Conservation (phyloP, 2,329 filamentous ascomycete species). For the Byssochlamys sp. region DNA sequence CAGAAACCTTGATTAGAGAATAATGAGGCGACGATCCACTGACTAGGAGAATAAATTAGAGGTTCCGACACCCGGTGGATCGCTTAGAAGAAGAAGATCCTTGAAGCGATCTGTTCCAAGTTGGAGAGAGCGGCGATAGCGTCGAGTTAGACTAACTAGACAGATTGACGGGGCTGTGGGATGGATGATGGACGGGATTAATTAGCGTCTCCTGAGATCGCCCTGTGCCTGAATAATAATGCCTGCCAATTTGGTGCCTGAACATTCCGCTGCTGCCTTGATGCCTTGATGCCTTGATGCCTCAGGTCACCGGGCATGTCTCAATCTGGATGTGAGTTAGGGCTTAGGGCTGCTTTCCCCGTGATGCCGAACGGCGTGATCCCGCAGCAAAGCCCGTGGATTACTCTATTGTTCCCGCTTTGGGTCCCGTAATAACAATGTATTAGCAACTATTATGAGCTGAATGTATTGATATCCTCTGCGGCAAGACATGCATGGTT, state of each 20-base stretch:
- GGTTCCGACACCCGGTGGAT: neutral
- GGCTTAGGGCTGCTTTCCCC: neutral
- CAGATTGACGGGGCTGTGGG: neutral
- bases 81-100: neutral
- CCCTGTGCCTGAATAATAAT: too few relatives aligned
- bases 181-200: too few relatives aligned
- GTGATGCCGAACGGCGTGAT: neutral
- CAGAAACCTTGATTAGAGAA: neutral
- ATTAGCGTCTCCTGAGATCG: too few relatives aligned
- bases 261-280: too few relatives aligned
- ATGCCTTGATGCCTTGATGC: too few relatives aligned
- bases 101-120: neutral
- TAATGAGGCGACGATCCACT: neutral
- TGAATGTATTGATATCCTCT: too few relatives aligned
- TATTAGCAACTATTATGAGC: too few relatives aligned
- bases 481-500: neutral
- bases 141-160: neutral
- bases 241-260: too few relatives aligned
- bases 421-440: too few relatives aligned
- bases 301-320: too few relatives aligned
- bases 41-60: neutral
- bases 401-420: too few relatives aligned
- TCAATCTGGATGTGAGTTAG: neutral
- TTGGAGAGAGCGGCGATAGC: neutral
- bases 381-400: neutral